These are phyloP conservation scores for Phycomyces blakesleeanus DNA, from an alignment of 192 early-diverging fungal species.

Conservation along the genomic window DNA sequence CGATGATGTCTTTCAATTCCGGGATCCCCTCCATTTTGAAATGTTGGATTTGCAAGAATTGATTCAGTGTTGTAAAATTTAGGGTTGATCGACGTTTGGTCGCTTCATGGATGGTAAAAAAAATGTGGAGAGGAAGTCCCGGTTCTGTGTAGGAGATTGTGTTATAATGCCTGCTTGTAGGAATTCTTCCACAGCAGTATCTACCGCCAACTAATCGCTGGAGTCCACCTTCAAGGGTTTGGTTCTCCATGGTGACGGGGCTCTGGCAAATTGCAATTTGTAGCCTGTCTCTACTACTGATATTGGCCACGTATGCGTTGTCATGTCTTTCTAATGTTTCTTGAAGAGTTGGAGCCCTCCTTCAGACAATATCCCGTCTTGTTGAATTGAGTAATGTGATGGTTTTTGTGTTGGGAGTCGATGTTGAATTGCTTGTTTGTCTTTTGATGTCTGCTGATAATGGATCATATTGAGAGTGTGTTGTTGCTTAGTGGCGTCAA, in stretches of 20 bases:
- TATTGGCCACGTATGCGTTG: background rate
- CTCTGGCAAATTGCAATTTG: background rate
- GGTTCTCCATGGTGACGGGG: background rate
- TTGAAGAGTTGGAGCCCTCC: no score
- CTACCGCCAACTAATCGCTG: background rate
- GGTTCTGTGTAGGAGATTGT: background rate
- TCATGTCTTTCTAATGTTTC: no score
- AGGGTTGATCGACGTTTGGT: background rate
- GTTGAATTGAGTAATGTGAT: no score
- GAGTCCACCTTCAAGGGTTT: background rate
- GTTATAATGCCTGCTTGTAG: background rate
- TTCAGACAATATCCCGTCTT: no score
- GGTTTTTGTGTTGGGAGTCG: no score
- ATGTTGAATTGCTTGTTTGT: no score
- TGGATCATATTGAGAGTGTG: no score
- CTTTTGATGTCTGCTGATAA: no score
- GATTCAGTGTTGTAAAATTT: no score
- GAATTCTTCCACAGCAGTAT: slow-evolving; percentile 7
- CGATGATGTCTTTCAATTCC: slow-evolving; percentile 12
- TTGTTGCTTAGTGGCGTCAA: no score
- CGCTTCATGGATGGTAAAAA: slow-evolving; percentile 1
- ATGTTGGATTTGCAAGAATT: slow-evolving; percentile 1
- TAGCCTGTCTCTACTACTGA: background rate
- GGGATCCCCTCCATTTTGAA: slow-evolving; percentile 22
- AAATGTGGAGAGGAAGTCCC: background rate